Conservation (phyloP, 805 yeast genomes). For the Peterozyma xylosa region DNA sequence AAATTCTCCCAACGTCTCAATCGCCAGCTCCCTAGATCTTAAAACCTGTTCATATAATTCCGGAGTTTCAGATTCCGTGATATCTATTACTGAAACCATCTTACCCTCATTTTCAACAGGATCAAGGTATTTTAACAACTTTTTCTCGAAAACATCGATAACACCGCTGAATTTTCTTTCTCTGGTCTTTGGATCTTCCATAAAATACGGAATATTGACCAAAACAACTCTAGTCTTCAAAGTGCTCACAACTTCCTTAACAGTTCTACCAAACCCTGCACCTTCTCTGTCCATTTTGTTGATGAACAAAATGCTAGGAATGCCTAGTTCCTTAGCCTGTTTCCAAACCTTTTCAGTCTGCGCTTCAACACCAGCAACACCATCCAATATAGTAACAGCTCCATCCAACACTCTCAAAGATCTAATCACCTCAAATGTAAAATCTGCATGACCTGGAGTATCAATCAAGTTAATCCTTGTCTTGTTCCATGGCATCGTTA, state of each 20-base stretch:
- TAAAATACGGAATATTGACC: slow-evolving; percentile 73
- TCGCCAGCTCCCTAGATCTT: slow-evolving; percentile 61
- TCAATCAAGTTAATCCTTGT: slow-evolving; percentile 82
- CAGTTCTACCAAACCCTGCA: slow-evolving; percentile 89
- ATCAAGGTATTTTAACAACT: slow-evolving; percentile 43
- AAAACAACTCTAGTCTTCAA: slow-evolving; percentile 68
- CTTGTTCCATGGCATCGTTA: slow-evolving; percentile 74
- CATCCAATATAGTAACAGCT: slow-evolving; percentile 87
- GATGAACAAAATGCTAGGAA: slow-evolving; percentile 76
- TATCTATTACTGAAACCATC: slow-evolving; percentile 37
- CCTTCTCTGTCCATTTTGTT: slow-evolving; percentile 97
- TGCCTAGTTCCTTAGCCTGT: slow-evolving; percentile 58
- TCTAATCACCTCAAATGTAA: slow-evolving; percentile 88
- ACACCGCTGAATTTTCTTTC: slow-evolving; percentile 55
- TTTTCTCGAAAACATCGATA: slow-evolving; percentile 63
- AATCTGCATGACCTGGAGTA: slow-evolving; percentile 98
- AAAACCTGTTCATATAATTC: slow-evolving; percentile 38
- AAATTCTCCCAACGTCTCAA: slow-evolving; percentile 78
- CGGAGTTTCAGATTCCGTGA: slow-evolving; percentile 23
- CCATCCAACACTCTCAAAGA: slow-evolving; percentile 91
- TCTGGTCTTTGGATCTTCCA: slow-evolving; percentile 26
- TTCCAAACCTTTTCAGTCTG: slow-evolving; percentile 97
- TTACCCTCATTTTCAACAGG: slow-evolving; percentile 36
- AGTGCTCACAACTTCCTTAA: slow-evolving; percentile 71
- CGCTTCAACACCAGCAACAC: slow-evolving; percentile 97